These are phyloP conservation scores for Tephrocybe sp. DNA, from an alignment of 768 basidiomycete genomes.

Conservation along the genomic window DNA sequence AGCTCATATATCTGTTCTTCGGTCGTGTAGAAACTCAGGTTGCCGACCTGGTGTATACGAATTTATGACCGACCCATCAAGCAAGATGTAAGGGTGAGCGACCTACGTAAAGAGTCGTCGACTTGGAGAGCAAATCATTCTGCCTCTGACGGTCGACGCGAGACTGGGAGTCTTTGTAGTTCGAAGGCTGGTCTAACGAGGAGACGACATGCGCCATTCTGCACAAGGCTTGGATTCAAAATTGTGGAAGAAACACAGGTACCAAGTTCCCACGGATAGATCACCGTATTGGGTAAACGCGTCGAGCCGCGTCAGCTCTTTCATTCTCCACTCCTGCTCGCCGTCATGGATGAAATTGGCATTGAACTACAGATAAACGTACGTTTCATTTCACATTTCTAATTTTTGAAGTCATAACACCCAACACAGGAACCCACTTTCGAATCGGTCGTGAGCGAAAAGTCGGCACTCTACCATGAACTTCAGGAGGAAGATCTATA, in stretches of 20 bases:
- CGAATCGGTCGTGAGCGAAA: conserved; percentile 85
- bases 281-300: conserved; percentile 36
- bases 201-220: conserved; percentile 84
- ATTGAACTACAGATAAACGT: conserved; percentile 85
- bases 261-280: conserved; percentile 37
- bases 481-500: conserved; percentile 93
- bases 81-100: conserved; percentile 23
- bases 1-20: conserved; percentile 96
- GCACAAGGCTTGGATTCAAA: conserved; percentile 12
- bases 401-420: conserved; percentile 2
- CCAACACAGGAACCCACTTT: conserved; percentile 80
- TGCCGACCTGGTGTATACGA: conserved; percentile 64
- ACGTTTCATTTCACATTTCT: conserved; percentile 18
- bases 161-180: conserved; percentile 93
- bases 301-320: conserved; percentile 51
- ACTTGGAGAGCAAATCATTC: conserved; percentile 77
- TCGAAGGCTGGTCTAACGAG: conserved; percentile 89
- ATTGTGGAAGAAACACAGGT: conserved; percentile 3
- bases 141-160: conserved; percentile 79
- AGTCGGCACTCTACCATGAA: conserved; percentile 82
- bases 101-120: conserved; percentile 89
- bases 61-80: conserved; percentile 13
- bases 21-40: conserved; percentile 92
- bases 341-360: conserved; percentile 84
- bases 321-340: conserved; percentile 21